A percentile compares a stretch with the other conserved stretches of the same genome.
Evolutionary conservation across 305 asterid species (phyloP).

Genomic region (Petunia hybrid): DNA sequence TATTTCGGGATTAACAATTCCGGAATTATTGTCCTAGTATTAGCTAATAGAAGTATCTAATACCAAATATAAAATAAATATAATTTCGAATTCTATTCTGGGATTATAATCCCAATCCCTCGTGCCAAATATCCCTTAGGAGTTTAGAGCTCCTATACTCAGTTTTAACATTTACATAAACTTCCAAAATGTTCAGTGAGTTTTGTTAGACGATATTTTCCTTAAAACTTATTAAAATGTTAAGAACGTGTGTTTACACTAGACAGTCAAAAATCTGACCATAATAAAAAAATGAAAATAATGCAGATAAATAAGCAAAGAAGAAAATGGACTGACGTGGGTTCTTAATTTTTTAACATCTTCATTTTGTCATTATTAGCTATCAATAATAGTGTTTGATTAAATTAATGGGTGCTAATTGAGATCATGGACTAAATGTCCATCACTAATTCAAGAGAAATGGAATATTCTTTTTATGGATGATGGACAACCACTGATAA

Average conservation of each 20-base stretch:
- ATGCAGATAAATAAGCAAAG: neutral
- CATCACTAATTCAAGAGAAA: neutral
- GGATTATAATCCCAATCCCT: too few species aligned
- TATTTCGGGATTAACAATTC: too few species aligned
- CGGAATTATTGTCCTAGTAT: too few species aligned
- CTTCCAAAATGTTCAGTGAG: neutral
- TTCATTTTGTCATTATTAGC: constrained; percentile 12
- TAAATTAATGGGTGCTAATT: neutral
- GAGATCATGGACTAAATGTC: neutral
- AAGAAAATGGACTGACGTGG: constrained; percentile 17
- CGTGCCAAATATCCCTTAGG: too few species aligned
- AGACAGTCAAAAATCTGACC: neutral
- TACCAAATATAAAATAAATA: too few species aligned
- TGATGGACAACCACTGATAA: neutral
- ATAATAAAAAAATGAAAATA: neutral
- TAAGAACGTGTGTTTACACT: neutral
- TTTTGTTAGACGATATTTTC: neutral
- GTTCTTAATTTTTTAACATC: neutral
- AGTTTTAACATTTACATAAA: neutral
- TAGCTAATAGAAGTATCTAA: too few species aligned
- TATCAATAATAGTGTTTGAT: neutral
- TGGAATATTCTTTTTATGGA: neutral
- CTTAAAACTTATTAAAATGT: neutral
- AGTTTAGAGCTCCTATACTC: neutral
- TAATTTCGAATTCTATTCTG: too few species aligned